Base-by-base conservation (phyloP, 306 rosid species). In the Gillenia trifoliata region DNA sequence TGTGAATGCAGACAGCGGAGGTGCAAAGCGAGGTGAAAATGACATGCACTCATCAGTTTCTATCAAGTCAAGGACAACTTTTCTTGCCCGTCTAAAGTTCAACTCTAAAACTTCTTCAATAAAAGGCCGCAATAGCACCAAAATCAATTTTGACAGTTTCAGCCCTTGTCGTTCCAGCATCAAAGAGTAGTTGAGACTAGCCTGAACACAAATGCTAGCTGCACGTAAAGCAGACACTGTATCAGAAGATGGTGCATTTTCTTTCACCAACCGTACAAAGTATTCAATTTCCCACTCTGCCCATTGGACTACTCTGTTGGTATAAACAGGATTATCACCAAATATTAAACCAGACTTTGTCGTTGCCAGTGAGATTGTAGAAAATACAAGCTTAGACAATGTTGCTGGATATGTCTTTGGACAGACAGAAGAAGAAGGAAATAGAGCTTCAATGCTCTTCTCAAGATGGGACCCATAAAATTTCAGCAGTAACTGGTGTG, bases 281-380 rank as follows among this genome's bases (percentile, higher is more conserved):
- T 81, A 89, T 82, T 94, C 99, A 59, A 94, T 85, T 85, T 91
- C 91, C 95, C 96, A 90, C 85, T 94, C 99, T 75, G 96, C 99
- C 99, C 99, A 94, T 82, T 92, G 99, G 83, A 94, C 97, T 34
- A 94, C 68, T 83, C 95, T 81, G 78, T 94, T 94, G 54, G 93
- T 88, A 83, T 92, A 92, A 77, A 89, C 86, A 66, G 97, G 93
- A 87, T 92, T 80, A 47, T 92, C 99, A 62, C 99, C 99, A 87
- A 94, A 92, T 64, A 94, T 49, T 75, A 63, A 79, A 86, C 89
- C 90, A 69, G 99, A 94, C 75, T 92, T 92, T 88, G 81, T 84
- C 66, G 86, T 81, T 75, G 92, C 79, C 72, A 74, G 63, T 47
- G 99, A 90, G 68, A 94, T 90, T 77, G 71, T 80, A 70, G 99